phyloP scores from a whole-genome alignment of 192 early-diverging fungal genomes.

The Coemansia sp. region DNA sequence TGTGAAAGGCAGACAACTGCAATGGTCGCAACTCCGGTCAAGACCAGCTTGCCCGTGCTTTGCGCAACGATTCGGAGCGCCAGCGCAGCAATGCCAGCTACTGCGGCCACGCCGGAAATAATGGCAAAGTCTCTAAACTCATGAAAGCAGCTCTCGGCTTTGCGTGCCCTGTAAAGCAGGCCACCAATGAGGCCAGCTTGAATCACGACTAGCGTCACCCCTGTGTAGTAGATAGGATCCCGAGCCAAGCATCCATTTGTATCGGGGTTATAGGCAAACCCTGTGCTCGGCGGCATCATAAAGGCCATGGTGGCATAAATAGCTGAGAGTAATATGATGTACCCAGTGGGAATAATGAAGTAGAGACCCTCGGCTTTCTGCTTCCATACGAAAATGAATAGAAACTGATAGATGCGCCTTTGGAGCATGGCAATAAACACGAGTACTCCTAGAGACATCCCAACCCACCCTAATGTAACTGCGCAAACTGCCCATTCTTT shows the following conservation, averaged over 20 bases:
- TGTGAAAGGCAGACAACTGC: constrained; percentile 28
- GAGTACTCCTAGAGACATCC: constrained; percentile 38
- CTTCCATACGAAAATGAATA: constrained; percentile 35
- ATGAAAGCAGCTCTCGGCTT: constrained; percentile 36
- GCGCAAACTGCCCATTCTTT: constrained; percentile 38
- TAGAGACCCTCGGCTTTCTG: constrained; percentile 27
- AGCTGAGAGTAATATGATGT: constrained; percentile 14
- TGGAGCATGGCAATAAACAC: constrained; percentile 32
- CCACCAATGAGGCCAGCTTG: constrained; percentile 15
- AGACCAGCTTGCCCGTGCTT: constrained; percentile 11
- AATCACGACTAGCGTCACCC: constrained; percentile 21
- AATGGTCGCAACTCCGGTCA: constrained; percentile 19
- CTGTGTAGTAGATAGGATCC: constrained; percentile 26
- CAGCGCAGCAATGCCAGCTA: constrained; percentile 22
- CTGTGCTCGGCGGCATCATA: constrained; percentile 11
- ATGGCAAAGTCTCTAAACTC: constrained; percentile 29
- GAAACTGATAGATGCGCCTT: constrained; percentile 38
- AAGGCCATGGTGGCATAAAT: constrained; percentile 30
- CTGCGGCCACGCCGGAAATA: not conserved
- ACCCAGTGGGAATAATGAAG: constrained; percentile 23
- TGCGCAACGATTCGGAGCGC: constrained; percentile 25
- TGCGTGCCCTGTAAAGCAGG: constrained; percentile 34
- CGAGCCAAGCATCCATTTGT: constrained; percentile 27
- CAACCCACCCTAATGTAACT: constrained; percentile 38
- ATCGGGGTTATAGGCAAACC: constrained; percentile 19